These are phyloP conservation scores for Alternaria atra DNA, from an alignment of 2,329 filamentous ascomycete species.

Conservation along the genomic window DNA sequence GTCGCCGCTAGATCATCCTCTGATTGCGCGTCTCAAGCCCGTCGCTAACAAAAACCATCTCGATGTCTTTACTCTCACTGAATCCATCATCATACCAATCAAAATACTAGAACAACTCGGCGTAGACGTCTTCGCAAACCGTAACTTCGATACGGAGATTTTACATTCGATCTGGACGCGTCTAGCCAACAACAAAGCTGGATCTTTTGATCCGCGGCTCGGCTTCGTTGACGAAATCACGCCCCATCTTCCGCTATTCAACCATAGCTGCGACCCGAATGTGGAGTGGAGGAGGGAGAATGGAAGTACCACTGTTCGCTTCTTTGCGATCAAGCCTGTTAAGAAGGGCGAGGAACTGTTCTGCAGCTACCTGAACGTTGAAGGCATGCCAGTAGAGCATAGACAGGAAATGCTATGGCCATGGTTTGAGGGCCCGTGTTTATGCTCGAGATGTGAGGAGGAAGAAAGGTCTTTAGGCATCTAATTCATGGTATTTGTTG, in stretches of 20 bases:
- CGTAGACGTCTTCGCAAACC: conserved; percentile 29
- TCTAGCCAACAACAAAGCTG: conserved; percentile 48
- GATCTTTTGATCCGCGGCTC: conserved; percentile 27
- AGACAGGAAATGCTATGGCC: conserved; percentile 21
- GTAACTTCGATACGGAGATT: conserved; percentile 40
- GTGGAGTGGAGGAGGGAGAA: conserved; percentile 26
- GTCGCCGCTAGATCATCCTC: conserved; percentile 37
- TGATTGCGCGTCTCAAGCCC: conserved; percentile 41
- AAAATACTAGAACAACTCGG: conserved; percentile 38
- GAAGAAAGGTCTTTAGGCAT: background rate
- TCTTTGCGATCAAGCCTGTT: conserved; percentile 19
- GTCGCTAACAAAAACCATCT: conserved; percentile 35
- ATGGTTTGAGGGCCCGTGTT: conserved; percentile 24
- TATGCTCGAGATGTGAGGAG: conserved; percentile 18
- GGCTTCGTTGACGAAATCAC: conserved; percentile 42
- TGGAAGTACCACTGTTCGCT: conserved; percentile 18
- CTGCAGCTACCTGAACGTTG: conserved; percentile 23
- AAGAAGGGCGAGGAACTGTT: conserved; percentile 21
- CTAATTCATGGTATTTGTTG: background rate
- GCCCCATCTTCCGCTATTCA: conserved; percentile 43
- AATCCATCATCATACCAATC: conserved; percentile 39
- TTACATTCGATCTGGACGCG: conserved; percentile 45
- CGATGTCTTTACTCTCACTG: conserved; percentile 41
- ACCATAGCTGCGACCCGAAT: conserved; percentile 47
- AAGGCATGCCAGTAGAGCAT: conserved; percentile 2